Evolutionary conservation across 2,329 filamentous ascomycete genomes (phyloP).

Genomic region (Helicocarpus griseus): DNA sequence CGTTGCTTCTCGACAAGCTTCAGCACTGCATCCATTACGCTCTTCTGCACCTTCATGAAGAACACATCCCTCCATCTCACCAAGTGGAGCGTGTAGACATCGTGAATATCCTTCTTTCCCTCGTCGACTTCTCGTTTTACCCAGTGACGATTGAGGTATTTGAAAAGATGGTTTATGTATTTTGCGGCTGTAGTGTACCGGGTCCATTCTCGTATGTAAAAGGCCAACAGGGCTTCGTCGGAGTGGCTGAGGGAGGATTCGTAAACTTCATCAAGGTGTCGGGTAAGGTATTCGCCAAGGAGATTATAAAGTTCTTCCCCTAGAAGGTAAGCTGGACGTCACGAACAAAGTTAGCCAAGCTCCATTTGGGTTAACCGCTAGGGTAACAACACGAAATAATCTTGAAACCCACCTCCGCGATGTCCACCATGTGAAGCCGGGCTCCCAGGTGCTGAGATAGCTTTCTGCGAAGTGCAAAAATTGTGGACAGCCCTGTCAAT

Average conservation of each 20-base stretch:
- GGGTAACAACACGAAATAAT: neutral
- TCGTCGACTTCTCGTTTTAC: conserved; percentile 98
- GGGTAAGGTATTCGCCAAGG: conserved; percentile 72
- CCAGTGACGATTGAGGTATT: conserved; percentile 96
- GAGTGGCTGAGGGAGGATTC: conserved; percentile 66
- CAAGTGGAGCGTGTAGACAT: conserved; percentile 93
- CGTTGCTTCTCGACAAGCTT: conserved; percentile 95
- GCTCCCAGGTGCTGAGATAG: conserved; percentile 49
- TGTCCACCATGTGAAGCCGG: conserved; percentile 45
- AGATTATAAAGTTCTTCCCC: conserved; percentile 95
- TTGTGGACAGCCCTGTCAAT: conserved; percentile 74
- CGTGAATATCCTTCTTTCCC: conserved; percentile 95
- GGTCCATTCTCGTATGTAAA: conserved; percentile 95
- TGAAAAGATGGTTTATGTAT: conserved; percentile 94
- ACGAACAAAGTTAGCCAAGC: conserved; percentile 10
- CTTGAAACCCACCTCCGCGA: conserved; percentile 53
- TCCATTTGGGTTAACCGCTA: conserved; percentile 1
- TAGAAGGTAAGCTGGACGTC: conserved; percentile 70
- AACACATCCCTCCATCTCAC: conserved; percentile 92
- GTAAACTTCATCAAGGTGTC: conserved; percentile 64
- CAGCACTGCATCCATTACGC: conserved; percentile 91
- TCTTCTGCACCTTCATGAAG: conserved; percentile 70
- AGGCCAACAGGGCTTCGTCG: conserved; percentile 80
- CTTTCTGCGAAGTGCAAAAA: conserved; percentile 97
- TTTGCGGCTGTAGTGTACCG: conserved; percentile 92